Percentiles rank a stretch among this genome's conserved stretches.
Conservation (phyloP, 2,329 filamentous ascomycete genomes). For the Phyllosticta citrichinensis region DNA sequence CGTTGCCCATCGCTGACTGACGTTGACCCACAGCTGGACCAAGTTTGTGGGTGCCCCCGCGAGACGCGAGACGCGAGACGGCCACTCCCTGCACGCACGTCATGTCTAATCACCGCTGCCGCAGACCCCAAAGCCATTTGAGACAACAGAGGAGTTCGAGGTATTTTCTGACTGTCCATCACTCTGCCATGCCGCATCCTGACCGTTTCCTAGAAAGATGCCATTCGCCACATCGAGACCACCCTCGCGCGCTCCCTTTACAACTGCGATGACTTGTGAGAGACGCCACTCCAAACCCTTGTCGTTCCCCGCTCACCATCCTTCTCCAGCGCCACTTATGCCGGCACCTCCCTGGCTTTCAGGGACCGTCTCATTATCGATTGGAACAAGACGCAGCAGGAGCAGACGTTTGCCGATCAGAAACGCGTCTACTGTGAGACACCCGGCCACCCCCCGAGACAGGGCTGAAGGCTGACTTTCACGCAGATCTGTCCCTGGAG, state of each 20-base stretch:
- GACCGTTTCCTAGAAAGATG: constrained; percentile 49
- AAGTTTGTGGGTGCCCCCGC: constrained; percentile 41
- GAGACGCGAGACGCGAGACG: background rate
- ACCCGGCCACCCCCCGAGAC: background rate
- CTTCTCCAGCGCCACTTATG: constrained; percentile 62
- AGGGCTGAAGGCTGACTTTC: constrained; percentile 12
- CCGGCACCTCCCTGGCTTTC: constrained; percentile 83
- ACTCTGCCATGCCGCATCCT: background rate
- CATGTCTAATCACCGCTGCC: constrained; percentile 1
- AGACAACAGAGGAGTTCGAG: constrained; percentile 69
- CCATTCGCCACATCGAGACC: constrained; percentile 92
- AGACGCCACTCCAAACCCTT: background rate
- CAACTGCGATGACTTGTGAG: constrained; percentile 82
- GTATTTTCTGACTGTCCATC: constrained; percentile 24
- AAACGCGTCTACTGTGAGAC: constrained; percentile 81
- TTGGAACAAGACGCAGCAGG: constrained; percentile 98
- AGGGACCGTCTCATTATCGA: constrained; percentile 86
- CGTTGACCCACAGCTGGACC: constrained; percentile 40
- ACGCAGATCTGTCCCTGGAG: constrained; percentile 74
- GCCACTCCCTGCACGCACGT: background rate
- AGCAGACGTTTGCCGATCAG: constrained; percentile 78
- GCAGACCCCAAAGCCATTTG: constrained; percentile 59
- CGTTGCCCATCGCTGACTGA: constrained; percentile 4
- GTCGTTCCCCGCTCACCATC: constrained; percentile 8
- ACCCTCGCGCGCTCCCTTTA: constrained; percentile 91